Evolutionary conservation across 2,329 filamentous ascomycete genomes (phyloP), one percentile per base, ranked within the genome.

Genomic region (Cercospora sp.): DNA sequence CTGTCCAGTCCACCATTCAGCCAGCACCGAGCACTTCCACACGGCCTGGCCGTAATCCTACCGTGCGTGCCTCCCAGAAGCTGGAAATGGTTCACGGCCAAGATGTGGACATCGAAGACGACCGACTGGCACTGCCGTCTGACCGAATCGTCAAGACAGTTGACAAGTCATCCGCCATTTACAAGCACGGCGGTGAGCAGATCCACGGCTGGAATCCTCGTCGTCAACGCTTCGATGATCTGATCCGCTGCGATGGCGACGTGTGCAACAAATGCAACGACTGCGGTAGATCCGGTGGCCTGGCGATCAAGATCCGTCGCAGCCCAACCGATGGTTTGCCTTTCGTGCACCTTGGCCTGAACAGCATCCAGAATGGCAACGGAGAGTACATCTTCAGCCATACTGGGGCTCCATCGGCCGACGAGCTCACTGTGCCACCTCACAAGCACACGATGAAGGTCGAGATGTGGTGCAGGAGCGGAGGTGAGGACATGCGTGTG

Each of bases 181-280:
- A 45, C 23, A 48, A 48, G 36, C 42, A 45, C 3, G 60, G 36
- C 2, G 60, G 60, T 31, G 23, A 62, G 1, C 13, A 51, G 1
- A 16, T 51, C 36, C 60, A 31, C 23, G 16, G 33, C 8, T 48
- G 42, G 23, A 45, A 62, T 31, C 40, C 60, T 10, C 20, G 26
- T 4, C 20, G 13, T 5, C 20, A 48, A 13, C 36, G 36, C 10
- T 62, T 62, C 40, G 36, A 62, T 2, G 63, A 65, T 28, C 2
- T 65, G 53, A 31, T 65, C 2, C 30, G 40, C 2, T 65, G 63
- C 23, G 28, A 40, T 5, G n/a, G 18, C 3, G 20, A 65, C 13
- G 55, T 65, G 5, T 65, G 63, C n/a, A 31, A 13, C 31, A 42
- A 31, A 8, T 59, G 63, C 36, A 60, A 40, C 16, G 40, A 31